Conservation (phyloP, 257 asterid genomes). For the Forsythia viridissima region DNA sequence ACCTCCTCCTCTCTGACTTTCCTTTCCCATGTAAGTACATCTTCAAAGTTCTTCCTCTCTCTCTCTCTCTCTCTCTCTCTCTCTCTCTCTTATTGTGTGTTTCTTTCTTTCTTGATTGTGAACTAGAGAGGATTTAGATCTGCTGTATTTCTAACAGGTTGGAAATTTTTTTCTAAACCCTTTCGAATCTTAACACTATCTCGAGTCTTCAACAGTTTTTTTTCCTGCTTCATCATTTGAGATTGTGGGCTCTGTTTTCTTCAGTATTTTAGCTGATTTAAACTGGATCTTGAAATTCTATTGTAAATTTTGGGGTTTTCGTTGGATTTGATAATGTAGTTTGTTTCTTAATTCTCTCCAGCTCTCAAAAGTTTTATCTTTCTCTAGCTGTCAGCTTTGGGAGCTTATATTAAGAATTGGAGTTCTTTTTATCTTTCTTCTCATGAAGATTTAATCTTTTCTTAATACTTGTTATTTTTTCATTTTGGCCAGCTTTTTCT, state of each 20-base stretch:
- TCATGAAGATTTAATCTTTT: background rate
- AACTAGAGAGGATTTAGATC: slow-evolving; percentile 27
- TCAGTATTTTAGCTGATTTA: background rate
- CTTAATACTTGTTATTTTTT: background rate
- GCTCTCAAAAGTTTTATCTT: background rate
- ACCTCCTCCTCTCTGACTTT: background rate
- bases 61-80: background rate
- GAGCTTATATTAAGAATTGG: slow-evolving; percentile 1
- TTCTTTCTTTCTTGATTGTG: background rate
- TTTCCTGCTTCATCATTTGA: background rate
- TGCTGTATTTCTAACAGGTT: slow-evolving; percentile 13
- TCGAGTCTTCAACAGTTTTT: background rate
- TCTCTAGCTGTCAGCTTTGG: background rate
- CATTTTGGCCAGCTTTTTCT: background rate
- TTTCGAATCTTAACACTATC: slow-evolving; percentile 2
- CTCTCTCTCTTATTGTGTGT: background rate
- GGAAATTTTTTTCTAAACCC: background rate
- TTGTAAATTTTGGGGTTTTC: background rate
- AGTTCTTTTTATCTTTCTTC: background rate
- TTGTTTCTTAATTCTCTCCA: background rate
- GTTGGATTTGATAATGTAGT: background rate
- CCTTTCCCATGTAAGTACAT: background rate
- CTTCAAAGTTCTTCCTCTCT: slow-evolving; percentile 1
- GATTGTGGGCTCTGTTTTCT: background rate
- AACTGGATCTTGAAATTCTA: background rate